Base-by-base conservation (phyloP, 805 yeast genomes). In the Wickerhamomyces queroliae region DNA sequence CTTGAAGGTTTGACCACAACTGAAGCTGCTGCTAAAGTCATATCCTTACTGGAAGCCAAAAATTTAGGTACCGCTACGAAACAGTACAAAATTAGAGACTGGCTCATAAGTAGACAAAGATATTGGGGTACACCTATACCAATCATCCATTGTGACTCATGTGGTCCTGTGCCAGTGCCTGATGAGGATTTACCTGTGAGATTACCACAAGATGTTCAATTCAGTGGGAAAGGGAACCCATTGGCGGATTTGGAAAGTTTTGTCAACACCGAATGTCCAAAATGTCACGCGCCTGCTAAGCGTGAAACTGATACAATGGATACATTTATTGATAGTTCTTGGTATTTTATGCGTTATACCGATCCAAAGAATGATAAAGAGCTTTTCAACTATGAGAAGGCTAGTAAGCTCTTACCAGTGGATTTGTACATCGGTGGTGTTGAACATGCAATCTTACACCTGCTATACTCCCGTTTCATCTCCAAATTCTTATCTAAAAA, bases 121-220 rank as follows among this genome's bases (percentile, higher is more conserved):
- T 91, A 84, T 61, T 93, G 99, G 99, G 99, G 99, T 20, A 93
- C 97, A 0, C 99, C 99, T 2, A 93, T 93, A 39, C 99, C 99
- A 5, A 88, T 93, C 16, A 71, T 93, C 21, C 93, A 93, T 54
- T 93, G 99, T 64, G 72, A 70, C 7, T 47, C 60, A 3, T 93
- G 99, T 69, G 99, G 99, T 2, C 64, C 81, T 0, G 96, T 91
- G 1, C 85, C 98, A 0, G 98, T 93, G 16, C 97, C 97, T 0
- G 95, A 85, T 30, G 65, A 75, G 2, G 81, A 90, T 21, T 67
- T 93, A 15, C 99, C 99, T 0, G 96, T 93, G 0, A 33, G 67
- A 27, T 72, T 93, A 26, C 98, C 98, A 0, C 62, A 70, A 23
- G 65, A 76, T 25, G 70, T 72, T 11, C 66, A 64, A 28, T 54